Percentiles rank a stretch among this genome's conserved stretches.
phyloP scores from a whole-genome alignment of 176 grass and related monocot species.

The Chrysopogon serrulatus region DNA sequence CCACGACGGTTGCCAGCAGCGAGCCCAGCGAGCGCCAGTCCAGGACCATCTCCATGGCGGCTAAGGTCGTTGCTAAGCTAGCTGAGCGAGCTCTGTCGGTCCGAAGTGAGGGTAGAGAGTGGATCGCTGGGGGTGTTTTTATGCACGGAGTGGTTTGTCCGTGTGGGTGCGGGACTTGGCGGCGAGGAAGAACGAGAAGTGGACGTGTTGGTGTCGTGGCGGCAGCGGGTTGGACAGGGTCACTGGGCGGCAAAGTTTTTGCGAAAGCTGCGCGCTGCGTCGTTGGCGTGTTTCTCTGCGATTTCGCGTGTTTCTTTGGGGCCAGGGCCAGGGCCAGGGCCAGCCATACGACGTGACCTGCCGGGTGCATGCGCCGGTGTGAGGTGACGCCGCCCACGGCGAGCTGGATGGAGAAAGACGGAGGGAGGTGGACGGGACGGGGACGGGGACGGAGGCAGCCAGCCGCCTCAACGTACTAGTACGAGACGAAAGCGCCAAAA shows the following conservation, averaged over 20 bases:
- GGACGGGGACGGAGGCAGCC: no score
- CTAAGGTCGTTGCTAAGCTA: no score
- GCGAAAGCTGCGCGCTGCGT: not conserved
- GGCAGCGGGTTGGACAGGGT: no score
- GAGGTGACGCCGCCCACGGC: no score
- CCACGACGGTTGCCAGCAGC: constrained; percentile 51
- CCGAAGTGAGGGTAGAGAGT: not conserved
- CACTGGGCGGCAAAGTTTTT: no score
- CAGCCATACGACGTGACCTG: not conserved
- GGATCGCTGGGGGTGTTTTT: not conserved
- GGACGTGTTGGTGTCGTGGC: no score
- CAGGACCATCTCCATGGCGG: constrained; percentile 42
- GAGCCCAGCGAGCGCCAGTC: constrained; percentile 72
- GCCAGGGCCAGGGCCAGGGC: no score
- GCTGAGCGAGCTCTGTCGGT: not conserved
- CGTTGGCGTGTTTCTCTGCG: not conserved
- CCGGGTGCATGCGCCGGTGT: not conserved
- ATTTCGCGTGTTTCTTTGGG: no score
- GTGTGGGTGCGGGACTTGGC: not conserved
- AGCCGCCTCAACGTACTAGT: not conserved
- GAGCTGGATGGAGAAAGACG: not conserved
- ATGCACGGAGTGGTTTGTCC: not conserved
- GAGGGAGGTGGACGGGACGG: not conserved
- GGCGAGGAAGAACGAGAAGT: not conserved
- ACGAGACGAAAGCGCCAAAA: no score